phyloP scores from a whole-genome alignment of 768 basidiomycete species.

The Leccinum imitatum region DNA sequence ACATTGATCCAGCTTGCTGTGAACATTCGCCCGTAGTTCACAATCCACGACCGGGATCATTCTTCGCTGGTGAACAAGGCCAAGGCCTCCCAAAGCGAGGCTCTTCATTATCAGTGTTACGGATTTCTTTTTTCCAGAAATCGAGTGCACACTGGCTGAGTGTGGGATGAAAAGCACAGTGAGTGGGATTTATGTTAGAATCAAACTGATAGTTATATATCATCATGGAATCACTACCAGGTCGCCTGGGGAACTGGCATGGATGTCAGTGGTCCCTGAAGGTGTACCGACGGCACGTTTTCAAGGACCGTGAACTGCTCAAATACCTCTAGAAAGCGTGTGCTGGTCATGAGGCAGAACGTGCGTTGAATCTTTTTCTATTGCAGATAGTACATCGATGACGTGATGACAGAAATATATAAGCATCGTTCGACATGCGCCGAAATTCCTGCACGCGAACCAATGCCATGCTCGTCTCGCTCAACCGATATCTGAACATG shows the following conservation, averaged over 20 bases:
- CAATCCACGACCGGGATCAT: slow-evolving; percentile 90
- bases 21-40: slow-evolving; percentile 92
- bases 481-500: too few species aligned
- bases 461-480: too few species aligned
- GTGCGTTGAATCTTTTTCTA: slow-evolving; percentile 35
- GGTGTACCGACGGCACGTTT: slow-evolving; percentile 79
- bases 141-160: slow-evolving; percentile 81
- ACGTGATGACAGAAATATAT: slow-evolving; percentile 37
- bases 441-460: too few species aligned
- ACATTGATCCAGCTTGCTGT: slow-evolving; percentile 73
- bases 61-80: slow-evolving; percentile 72
- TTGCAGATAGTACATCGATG: background rate
- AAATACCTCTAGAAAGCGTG: slow-evolving; percentile 68
- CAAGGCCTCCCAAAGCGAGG: slow-evolving; percentile 56
- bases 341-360: slow-evolving; percentile 44
- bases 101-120: slow-evolving; percentile 74
- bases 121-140: slow-evolving; percentile 87
- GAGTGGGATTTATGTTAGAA: slow-evolving; percentile 17
- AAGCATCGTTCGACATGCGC: too few species aligned
- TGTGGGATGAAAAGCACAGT: slow-evolving; percentile 53
- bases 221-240: background rate
- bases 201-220: background rate
- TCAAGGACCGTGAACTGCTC: slow-evolving; percentile 76
- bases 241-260: slow-evolving; percentile 2
- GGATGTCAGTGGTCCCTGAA: slow-evolving; percentile 48